Base-by-base conservation (phyloP, 2,329 filamentous ascomycete genomes). In the Dothistroma septosporum region DNA sequence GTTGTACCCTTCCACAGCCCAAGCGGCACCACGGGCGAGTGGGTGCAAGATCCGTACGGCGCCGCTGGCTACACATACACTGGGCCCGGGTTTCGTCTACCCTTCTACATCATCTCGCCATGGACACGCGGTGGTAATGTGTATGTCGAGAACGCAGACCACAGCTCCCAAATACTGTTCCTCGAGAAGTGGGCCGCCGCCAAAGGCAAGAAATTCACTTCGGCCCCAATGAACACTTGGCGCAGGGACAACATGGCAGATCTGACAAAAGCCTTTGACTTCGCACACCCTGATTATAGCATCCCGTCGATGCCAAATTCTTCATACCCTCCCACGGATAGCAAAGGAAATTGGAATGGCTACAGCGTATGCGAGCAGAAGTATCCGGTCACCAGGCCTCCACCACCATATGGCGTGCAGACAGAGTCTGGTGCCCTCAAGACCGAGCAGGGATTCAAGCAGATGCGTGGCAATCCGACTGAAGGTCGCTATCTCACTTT, bases 401-500 rank as follows among this genome's bases (percentile, higher is more conserved):
- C 77, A 0, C 78, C 82, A 2, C 82, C 83, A 0, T 85, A 83
- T 66, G 77, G 69, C 16, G 70, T 70, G 53, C 73, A 73, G 57
- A 77, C 76, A 11, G 65, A 75, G 21, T 74, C 78, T 53, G 70
- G 73, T 9, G 74, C 76, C 10, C 73, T 71, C 1, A 72, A 76
- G 46, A 79, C 78, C n/a, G 82, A 85, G 65, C 72, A 80, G 41
- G 83, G 83, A 1, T 84, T 79, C 76, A 85, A 85, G 70, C 66
- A 76, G 33, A 75, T 82, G 32, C 74, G 82, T 2, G 82, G 83
- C 0, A 74, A 77, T 22, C 71, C 85, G 28, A 84, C 81, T 5
- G 82, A 85, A 67, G 83, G 82, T 11, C 80, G 82, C 19, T 83
- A 80, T 65, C 74, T 85, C 14, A 78, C 80, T 4, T 80, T 84